Base-by-base conservation (phyloP, 108 stramenopile species). In the Cyclotella baltica region DNA sequence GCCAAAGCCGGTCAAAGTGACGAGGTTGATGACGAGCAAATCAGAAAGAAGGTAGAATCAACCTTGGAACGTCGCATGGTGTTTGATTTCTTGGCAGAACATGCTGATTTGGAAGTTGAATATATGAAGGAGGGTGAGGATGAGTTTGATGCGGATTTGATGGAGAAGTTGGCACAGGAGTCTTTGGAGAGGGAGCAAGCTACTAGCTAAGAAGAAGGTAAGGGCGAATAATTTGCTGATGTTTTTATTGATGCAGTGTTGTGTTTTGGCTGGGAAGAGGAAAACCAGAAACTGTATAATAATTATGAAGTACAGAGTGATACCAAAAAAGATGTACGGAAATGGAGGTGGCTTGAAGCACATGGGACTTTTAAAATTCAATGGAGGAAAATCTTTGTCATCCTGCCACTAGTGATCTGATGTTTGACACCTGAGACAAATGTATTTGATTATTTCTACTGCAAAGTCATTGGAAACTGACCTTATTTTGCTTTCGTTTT, bases 121-220 rank as follows among this genome's bases (percentile, higher is more conserved):
- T 93, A 89, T 75, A 72, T 80, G 16, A 68, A 82, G 19, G 87
- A 90, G 52, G 88, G 79, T 13, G 86, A 90, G 40, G 88, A 83
- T 9, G 73, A 84, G 62, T 96, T 96, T 67, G 92, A 96, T 63
- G 92, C 82, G 69, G 84, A 58, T 0, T 65, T 96, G 59, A 87
- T 96, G 92, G 84, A 90, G 51, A 81, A 91, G 65, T 85, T 96
- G 69, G 91, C 91, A 10, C 72, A 90, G 62, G 91, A 96, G 59
- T 85, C 88, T 31, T 68, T 92, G 53, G 84, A 83, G 37, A 48
- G 90, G 62, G 95, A 93, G 68, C 37, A 87, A 48, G 59, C 67
- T 65, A 43, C 36, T 30, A 40, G 35, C 38, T 20, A 37, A 19
- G 53, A 48, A 38, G 62, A 67, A 66, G 78, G 57, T 72, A 59